Conservation (phyloP, 192 early-diverging fungal species). For the Radiomyces spectabilis region DNA sequence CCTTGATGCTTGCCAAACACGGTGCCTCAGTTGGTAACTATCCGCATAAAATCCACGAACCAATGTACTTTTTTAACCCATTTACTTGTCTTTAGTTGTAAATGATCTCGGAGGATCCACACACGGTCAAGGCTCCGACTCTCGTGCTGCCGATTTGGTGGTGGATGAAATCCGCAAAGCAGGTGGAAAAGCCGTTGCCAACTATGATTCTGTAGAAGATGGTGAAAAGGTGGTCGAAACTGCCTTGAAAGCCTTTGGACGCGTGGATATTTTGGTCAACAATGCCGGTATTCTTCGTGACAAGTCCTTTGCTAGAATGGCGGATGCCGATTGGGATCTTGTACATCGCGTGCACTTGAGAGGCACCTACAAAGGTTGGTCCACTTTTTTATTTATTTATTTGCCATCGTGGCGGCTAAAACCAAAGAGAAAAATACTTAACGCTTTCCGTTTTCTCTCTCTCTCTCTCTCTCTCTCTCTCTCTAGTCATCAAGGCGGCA, state of each 20-base stretch:
- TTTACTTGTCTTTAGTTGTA: slow-evolving; percentile 50
- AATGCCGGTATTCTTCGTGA: slow-evolving; percentile 97
- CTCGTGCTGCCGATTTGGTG: slow-evolving; percentile 60
- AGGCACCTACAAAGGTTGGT: slow-evolving; percentile 87
- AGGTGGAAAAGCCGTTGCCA: slow-evolving; percentile 89
- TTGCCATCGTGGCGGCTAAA: no score
- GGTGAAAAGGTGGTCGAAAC: slow-evolving; percentile 91
- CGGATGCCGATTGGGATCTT: slow-evolving; percentile 92
- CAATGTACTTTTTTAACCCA: not conserved
- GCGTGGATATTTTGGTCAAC: slow-evolving; percentile 84
- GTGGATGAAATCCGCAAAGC: slow-evolving; percentile 71
- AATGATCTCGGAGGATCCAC: slow-evolving; percentile 76
- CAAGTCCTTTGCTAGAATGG: slow-evolving; percentile 86
- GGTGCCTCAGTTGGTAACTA: slow-evolving; percentile 67
- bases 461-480: not conserved
- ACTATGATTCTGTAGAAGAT: slow-evolving; percentile 94
- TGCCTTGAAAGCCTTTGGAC: slow-evolving; percentile 77
- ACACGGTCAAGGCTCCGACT: slow-evolving; percentile 33
- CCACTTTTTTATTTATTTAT: no score
- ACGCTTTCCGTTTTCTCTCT: no score
- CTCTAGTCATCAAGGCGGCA: slow-evolving; percentile 74
- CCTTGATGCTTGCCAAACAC: slow-evolving; percentile 72
- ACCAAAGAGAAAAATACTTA: no score
- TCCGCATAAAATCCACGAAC: not conserved
- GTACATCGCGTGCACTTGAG: slow-evolving; percentile 86